Evolutionary conservation across 345 rosid genomes (phyloP).

Genomic region (Tarenaya hassleriana): DNA sequence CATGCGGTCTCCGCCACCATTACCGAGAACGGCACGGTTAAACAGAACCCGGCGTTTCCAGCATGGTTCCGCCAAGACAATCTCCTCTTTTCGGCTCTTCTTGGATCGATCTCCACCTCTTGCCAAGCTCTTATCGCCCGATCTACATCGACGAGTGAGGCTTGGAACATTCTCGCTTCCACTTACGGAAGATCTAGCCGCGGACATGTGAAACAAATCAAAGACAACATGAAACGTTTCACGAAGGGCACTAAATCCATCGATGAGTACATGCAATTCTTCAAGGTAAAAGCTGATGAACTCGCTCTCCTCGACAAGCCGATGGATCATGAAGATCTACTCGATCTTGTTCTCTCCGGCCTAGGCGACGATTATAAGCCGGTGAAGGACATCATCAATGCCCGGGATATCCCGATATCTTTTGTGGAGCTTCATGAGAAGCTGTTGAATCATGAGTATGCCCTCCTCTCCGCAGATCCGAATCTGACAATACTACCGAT

Average conservation of each 20-base stretch:
- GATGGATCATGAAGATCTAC: conserved; percentile 1
- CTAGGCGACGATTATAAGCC: conserved; percentile 7
- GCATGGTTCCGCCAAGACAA: background rate
- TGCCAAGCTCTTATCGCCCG: background rate
- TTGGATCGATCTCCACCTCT: background rate
- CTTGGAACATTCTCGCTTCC: background rate
- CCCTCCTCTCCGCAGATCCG: background rate
- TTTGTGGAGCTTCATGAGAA: no score
- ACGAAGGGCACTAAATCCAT: conserved; percentile 3
- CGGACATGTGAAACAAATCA: conserved; percentile 1
- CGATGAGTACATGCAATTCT: background rate
- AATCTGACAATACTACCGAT: background rate
- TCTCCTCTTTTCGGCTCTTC: background rate
- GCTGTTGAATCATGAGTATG: background rate
- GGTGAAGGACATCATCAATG: background rate
- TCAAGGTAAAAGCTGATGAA: no score
- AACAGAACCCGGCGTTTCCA: background rate
- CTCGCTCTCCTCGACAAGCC: conserved; percentile 8
- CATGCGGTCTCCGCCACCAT: no score
- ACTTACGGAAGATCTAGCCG: background rate
- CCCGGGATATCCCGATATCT: background rate
- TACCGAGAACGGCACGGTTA: no score
- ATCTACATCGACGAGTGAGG: background rate
- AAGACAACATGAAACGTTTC: background rate
- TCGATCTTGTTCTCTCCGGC: background rate